Base-by-base conservation (phyloP, 805 yeast genomes). In the Phaffomyces thermotolerans region DNA sequence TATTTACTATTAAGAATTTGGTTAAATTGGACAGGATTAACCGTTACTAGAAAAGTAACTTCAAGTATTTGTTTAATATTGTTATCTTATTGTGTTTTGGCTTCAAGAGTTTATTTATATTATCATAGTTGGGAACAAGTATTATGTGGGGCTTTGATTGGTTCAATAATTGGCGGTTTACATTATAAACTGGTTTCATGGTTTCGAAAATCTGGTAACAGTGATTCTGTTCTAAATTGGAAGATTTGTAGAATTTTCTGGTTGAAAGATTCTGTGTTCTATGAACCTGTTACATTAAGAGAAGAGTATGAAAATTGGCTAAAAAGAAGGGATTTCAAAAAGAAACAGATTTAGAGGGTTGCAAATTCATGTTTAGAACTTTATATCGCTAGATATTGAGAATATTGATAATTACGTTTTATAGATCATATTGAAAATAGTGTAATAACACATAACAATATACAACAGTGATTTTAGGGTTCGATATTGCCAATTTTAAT, bases 111-210 rank as follows among this genome's bases (percentile, higher is more conserved):
- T 25, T 83, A 87, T 57, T 67, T 93, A 42, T 71, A 75, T 46
- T 91, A 93, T 58, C 99, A 91, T 63, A 73, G 85, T 18, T 42
- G 65, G 15, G 67, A 67, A 20, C 99, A 93, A 62, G 93, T 90
- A 1, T 37, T 72, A 10, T 84, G 83, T 7, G 99, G 99, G 0
- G 63, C 74, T 4, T 48, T 71, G 8, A 60, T 84, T 7, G 98
- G 99, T 0, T 52, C 67, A 0, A 53, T 73, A 0, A 54, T 79
- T 8, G 95, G 93, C 0, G 51, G 76, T 6, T 47, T 60, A 0
- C 88, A 82, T 66, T 84, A 76, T 54, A 47, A 72, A 4, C 58
- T 71, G 1, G 73, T 76, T 4, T 66, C 77, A 0, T 45, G 81
- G 7, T 63, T 76, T 6, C 71, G 96, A 49, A 85, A 79, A 43